Evolutionary conservation across 768 basidiomycete species (phyloP).

Genomic region (Podaxis carcinomalis): DNA sequence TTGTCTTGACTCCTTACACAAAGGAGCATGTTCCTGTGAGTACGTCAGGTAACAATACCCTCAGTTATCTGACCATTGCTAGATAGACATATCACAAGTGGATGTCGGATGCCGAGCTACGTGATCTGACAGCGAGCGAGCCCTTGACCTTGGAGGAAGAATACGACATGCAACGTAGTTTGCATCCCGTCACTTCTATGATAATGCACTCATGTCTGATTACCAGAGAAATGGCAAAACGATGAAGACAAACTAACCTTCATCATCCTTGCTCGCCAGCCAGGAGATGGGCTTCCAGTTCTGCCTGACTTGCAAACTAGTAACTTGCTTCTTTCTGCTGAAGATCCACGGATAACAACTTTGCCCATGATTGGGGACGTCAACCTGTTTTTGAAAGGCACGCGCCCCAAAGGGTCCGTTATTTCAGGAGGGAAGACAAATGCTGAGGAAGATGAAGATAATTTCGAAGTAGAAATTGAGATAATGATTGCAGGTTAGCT

Average conservation of each 20-base stretch:
- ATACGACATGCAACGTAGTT: conserved; percentile 81
- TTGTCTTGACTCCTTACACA: conserved; percentile 81
- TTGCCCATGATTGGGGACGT: conserved; percentile 80
- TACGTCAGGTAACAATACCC: neutral
- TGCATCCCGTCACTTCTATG: neutral
- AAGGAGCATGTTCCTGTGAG: conserved; percentile 47
- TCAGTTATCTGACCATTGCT: neutral
- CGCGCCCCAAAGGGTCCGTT: conserved; percentile 16
- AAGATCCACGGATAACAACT: conserved; percentile 27
- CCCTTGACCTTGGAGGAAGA: conserved; percentile 78
- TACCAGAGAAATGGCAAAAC: conserved; percentile 76
- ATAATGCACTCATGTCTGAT: neutral
- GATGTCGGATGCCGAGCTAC: conserved; percentile 77
- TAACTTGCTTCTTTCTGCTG: conserved; percentile 18
- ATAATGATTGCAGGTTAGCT: conserved; percentile 88
- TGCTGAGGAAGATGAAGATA: conserved; percentile 28
- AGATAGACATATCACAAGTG: conserved; percentile 78
- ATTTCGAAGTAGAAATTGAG: conserved; percentile 77
- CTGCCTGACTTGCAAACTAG: neutral
- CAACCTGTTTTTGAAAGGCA: conserved; percentile 79
- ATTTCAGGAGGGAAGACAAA: conserved; percentile 17
- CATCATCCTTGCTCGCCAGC: conserved; percentile 63
- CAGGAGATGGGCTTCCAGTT: conserved; percentile 12
- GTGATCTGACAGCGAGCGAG: conserved; percentile 80
- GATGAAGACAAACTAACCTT: conserved; percentile 93